These are phyloP conservation scores for Stygiomarasmius scandens DNA, from an alignment of 1,284 basidiomycete species.

Conservation along the genomic window DNA sequence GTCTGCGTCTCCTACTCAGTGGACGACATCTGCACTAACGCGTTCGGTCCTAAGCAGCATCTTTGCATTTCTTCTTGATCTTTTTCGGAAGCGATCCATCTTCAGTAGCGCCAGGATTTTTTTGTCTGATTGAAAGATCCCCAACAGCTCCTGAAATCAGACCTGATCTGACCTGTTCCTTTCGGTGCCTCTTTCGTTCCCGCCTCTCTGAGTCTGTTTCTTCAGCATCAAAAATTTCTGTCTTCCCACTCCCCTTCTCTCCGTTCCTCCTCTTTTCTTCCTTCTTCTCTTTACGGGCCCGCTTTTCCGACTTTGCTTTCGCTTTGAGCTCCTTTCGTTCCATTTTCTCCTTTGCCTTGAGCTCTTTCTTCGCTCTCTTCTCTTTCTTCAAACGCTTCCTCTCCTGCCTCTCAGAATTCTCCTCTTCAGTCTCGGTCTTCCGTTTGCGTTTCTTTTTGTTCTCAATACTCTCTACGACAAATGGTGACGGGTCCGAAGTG, in stretches of 20 bases:
- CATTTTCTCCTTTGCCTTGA: background rate
- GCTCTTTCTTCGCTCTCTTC: background rate
- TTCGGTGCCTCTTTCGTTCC: no score
- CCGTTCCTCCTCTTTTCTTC: background rate
- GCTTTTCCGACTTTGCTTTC: background rate
- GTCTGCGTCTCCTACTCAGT: background rate
- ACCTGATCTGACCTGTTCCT: no score
- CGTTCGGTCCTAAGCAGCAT: no score
- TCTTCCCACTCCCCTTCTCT: background rate
- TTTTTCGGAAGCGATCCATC: no score
- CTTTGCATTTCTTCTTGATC: no score
- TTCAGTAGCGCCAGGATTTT: no score
- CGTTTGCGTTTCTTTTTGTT: background rate
- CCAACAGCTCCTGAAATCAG: no score
- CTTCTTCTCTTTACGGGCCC: background rate
- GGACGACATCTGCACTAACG: no score
- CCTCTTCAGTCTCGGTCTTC: background rate
- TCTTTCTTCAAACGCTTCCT: background rate
- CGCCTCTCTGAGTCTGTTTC: no score
- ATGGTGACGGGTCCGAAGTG: no score
- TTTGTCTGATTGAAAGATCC: no score
- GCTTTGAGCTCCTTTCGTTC: background rate
- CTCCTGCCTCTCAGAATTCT: background rate
- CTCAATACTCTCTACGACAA: background rate
- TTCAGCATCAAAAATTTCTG: no score